Evolutionary conservation across 768 basidiomycete genomes (phyloP), one percentile per base, ranked within the genome.

Genomic region (Tephrocybe sp.): DNA sequence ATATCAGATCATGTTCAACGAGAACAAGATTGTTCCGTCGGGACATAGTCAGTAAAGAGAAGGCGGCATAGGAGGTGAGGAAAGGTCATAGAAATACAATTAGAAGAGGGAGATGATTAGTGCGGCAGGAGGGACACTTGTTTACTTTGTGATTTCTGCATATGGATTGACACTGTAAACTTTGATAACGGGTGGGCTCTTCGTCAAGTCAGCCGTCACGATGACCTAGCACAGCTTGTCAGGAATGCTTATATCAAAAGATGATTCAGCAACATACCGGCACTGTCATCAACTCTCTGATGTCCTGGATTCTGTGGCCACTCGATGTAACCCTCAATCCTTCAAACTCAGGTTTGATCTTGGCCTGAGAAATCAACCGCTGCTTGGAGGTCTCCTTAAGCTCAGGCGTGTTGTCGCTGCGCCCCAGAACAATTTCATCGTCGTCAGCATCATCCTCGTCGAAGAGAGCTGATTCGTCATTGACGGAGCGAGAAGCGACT

Each of bases 101-200:
- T 31, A 59, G 57, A 53, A 48, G 47, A 57, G 49, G 47, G 44
- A 42, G 19, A 49, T 53, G 41, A 50, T 46, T 31, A 36, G 37
- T 15, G 18, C 18, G 31, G 11, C 15, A 21, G 47, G 58, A 69
- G 58, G 74, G 11, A 37, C 18, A 19, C 16, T 19, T 37, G 21
- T 19, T 66, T 75, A 75, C 67, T 79, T 80, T 55, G 44, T 38
- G 38, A 72, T 69, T 53, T 79, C 78, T 34, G 90, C 86, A 67
- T 90, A 95, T 7, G 93, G 93, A 64, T 94, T 94, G 62, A 93
- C 89, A 60, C 92, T 93, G 76, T 94, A 94, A 49, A 98, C 93
- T 69, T 97, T 95, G 77, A 98, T 89, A 61, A 98, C 91, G 4
- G 94, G 94, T 32, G 94, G 94, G 59, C 89, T 92, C 82, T 96